Conservation (phyloP, 1,139 yeast species). For the Blastobotrys apis region DNA sequence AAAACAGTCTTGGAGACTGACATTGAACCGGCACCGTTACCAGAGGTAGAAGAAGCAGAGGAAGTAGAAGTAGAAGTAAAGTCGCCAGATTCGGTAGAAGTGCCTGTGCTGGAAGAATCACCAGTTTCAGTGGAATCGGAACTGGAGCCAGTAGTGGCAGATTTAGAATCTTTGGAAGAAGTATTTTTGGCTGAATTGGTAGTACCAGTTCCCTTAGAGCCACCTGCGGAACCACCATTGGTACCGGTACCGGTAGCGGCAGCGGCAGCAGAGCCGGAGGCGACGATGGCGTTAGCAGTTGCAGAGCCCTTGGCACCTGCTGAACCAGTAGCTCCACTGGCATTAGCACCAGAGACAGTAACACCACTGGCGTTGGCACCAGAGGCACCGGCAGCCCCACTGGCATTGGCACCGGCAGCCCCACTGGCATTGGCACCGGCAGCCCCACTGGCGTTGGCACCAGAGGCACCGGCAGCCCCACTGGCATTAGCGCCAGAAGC, state of each 20-base stretch:
- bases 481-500: neutral
- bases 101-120: neutral
- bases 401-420: constrained; percentile 2
- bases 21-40: constrained; percentile 3
- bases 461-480: neutral
- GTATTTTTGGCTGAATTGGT: neutral
- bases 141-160: neutral
- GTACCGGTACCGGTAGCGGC: neutral
- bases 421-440: neutral
- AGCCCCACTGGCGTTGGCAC: neutral
- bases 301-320: constrained; percentile 2
- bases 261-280: neutral
- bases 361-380: neutral
- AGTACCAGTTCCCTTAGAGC: no score
- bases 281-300: neutral
- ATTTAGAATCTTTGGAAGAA: constrained; percentile 1
- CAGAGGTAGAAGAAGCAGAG: constrained; percentile 3
- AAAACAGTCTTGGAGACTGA: neutral
- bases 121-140: no score
- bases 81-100: no score
- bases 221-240: neutral
- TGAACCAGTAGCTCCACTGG: neutral
- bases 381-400: neutral
- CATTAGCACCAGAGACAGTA: neutral
- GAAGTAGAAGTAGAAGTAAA: neutral